Evolutionary conservation across 257 asterid genomes (phyloP).

Genomic region (Handroanthus guayacan): DNA sequence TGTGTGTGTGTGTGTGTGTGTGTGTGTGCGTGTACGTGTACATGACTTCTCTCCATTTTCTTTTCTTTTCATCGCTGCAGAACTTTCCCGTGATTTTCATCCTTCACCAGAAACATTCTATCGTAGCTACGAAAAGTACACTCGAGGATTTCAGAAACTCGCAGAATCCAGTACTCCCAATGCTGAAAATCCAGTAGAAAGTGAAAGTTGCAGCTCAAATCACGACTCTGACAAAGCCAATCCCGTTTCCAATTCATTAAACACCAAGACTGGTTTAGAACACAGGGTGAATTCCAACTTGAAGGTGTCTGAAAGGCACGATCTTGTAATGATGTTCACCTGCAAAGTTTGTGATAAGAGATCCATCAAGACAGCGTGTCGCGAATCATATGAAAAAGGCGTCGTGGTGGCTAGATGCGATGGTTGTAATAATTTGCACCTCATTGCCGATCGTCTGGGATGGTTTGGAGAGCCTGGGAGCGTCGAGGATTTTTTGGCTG

Average conservation of each 20-base stretch:
- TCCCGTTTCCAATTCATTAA: slow-evolving; percentile 28
- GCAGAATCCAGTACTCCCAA: slow-evolving; percentile 40
- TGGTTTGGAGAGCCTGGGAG: slow-evolving; percentile 93
- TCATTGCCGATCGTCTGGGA: slow-evolving; percentile 91
- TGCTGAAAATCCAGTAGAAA: slow-evolving; percentile 38
- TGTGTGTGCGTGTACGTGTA: too few species aligned
- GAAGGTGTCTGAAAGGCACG: slow-evolving; percentile 69
- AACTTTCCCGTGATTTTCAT: slow-evolving; percentile 37
- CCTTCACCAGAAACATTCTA: slow-evolving; percentile 53
- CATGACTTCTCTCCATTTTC: not conserved
- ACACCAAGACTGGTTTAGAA: slow-evolving; percentile 34
- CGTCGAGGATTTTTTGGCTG: slow-evolving; percentile 81
- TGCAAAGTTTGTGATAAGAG: slow-evolving; percentile 82
- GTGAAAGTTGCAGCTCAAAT: slow-evolving; percentile 46
- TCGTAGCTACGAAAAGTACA: slow-evolving; percentile 34
- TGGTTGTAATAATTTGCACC: slow-evolving; percentile 81
- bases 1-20: too few species aligned
- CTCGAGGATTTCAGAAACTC: slow-evolving; percentile 56
- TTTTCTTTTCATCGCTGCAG: slow-evolving; percentile 44
- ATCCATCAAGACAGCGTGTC: slow-evolving; percentile 71
- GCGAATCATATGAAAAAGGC: slow-evolving; percentile 83
- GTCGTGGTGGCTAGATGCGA: slow-evolving; percentile 86
- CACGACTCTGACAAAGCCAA: slow-evolving; percentile 31
- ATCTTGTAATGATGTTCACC: slow-evolving; percentile 78
- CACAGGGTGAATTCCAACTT: slow-evolving; percentile 58